Base-by-base conservation (phyloP, 441 rosid genomes). In the Syzygium malaccense region DNA sequence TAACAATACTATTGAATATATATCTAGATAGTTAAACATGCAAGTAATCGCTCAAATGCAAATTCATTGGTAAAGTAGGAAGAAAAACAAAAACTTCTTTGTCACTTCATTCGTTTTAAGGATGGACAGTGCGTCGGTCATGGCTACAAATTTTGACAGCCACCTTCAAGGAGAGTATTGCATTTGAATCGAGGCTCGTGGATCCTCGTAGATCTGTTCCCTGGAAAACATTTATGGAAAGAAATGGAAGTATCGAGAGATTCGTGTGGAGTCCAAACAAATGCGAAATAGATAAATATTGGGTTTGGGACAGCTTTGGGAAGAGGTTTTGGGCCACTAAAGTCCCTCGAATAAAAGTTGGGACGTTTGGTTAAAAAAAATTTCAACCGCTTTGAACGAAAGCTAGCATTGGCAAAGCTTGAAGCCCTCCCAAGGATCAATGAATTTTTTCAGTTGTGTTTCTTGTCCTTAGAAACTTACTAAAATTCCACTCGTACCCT, bases 21-120 rank as follows among this genome's bases (percentile, higher is more conserved):
- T 32, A 32, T 2, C 45, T 2, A 2, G 0, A 19, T 68, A 0
- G 6, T 68, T 6, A 33, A 32, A 19, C 4, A 17, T 19, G 48
- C 2, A 2, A 68, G 0, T 19, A 33, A 18, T 19, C 0, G 26
- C 41, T 32, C 3, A 1, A 66, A 2, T 66, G 32, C 1, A 66
- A 30, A 32, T 66, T 66, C 2, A 3, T 17, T 8, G 4, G 41
- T 13, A 0, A 66, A 32, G 13, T 66, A 33, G 78, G 75, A 19
- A 32, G n/a, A 8, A 8, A 18, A 0, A 0, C 0, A 0, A n/a
- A 33, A 62, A 17, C 7, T 55, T 19, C 9, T 55, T 55, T 18
- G 8, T 55, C 56, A 2, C 57, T 55, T 55, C 4, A 7, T 55
- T 55, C 3, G 3, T 55, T 55, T 55, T 55, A 55, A 55, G 19